Evolutionary conservation across 306 rosid genomes (phyloP).

Genomic region (Prunus campanulata): DNA sequence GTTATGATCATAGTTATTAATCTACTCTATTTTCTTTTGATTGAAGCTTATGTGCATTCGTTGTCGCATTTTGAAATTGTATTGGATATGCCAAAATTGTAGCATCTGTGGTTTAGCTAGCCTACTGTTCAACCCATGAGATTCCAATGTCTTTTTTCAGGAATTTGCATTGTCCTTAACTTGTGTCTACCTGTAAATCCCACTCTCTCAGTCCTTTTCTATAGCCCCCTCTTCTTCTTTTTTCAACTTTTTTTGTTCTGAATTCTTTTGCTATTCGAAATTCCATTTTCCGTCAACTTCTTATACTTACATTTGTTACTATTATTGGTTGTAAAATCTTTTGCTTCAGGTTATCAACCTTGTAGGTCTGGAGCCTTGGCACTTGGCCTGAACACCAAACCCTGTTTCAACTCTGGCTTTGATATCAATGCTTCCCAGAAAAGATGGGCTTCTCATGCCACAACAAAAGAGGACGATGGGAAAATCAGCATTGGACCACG

Average conservation of each 20-base stretch:
- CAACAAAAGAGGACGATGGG: conserved; percentile 52
- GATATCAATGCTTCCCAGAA: conserved; percentile 39
- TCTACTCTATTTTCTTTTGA: background rate
- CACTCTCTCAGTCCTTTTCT: background rate
- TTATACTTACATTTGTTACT: background rate
- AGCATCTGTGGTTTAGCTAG: background rate
- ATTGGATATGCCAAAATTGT: background rate
- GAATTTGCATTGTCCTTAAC: background rate
- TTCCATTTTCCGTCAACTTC: background rate
- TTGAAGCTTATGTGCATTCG: background rate
- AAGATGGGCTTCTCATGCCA: conserved; percentile 71
- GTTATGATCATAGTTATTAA: background rate
- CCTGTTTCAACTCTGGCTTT: conserved; percentile 21
- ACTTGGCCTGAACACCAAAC: conserved; percentile 17
- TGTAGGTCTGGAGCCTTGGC: conserved; percentile 39
- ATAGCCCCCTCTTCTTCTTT: background rate
- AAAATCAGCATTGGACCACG: conserved; percentile 89
- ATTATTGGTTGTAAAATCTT: background rate
- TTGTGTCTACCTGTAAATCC: background rate
- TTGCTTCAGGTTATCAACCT: conserved; percentile 51
- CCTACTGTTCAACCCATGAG: background rate
- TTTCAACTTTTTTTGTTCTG: background rate
- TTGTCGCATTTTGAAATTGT: background rate
- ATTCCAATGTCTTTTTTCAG: background rate
- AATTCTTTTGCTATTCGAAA: background rate